Evolutionary conservation across 108 stramenopile species (phyloP), one percentile per base, ranked within the genome.

Genomic region (Fragilariopsis cylindrus): DNA sequence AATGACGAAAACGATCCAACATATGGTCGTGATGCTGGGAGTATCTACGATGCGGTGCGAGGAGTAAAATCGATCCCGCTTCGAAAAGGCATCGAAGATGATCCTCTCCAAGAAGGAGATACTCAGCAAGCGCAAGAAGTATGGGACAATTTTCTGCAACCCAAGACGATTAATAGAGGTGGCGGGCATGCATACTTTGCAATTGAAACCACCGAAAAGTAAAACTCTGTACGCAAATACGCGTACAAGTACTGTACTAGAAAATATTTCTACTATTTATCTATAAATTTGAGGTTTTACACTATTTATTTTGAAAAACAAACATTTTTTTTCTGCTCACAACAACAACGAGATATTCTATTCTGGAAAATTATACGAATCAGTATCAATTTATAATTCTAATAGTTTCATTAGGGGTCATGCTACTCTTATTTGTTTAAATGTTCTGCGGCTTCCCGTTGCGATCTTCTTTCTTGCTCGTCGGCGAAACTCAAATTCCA

Each of bases 401-500:
- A 30, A 30, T 30, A 30, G 30, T 30, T 30, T 30, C 30, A 30
- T 30, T 30, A 30, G 30, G 30, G 30, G 30, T 30, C 30, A 30
- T 30, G 30, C 0, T 30, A 30, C 30, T 30, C 30, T 30, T 30
- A 30, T 30, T 30, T 30, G 30, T 30, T 30, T 30, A 30, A 2
- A 30, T 30, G 30, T 2, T 30, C 30, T 30, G 30, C 30, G 30
- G 6, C 6, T 52, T 52, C 50, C 11, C 46, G 8, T 41, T 63
- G 43, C 40, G 45, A n/a, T 11, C 62, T 45, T 63, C 15, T 44
- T 4, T 64, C 53, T 6, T 19, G 19, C 69, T 73, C 72, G 65
- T 79, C 78, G 5, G 54, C 39, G 50, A 78, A 79, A 62, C 78
- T 79, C 57, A 79, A 48, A 41, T 79, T 72, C 72, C 78, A 79